These are phyloP conservation scores for Musa acuminata DNA, from an alignment of 176 grass and related monocot genomes.

Conservation along the genomic window DNA sequence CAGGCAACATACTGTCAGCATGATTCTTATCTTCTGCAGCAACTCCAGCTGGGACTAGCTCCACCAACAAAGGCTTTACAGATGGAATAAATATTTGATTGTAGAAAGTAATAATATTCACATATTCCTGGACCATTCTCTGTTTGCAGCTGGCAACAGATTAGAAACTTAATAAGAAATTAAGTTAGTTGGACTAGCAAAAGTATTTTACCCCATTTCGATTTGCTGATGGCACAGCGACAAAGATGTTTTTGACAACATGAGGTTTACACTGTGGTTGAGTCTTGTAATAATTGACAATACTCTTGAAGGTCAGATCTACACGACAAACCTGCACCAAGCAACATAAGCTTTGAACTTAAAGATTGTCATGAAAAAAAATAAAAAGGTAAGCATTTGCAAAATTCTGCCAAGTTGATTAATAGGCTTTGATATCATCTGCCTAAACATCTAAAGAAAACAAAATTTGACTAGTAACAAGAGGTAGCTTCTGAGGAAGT, in stretches of 20 bases:
- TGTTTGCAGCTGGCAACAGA: constrained; percentile 16
- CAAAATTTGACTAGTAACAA: not conserved
- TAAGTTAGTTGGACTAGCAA: constrained; percentile 15
- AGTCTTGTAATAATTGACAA: constrained; percentile 64
- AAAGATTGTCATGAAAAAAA: constrained; percentile 17
- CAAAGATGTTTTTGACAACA: constrained; percentile 60
- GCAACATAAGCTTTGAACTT: constrained; percentile 27
- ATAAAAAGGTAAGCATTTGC: not conserved
- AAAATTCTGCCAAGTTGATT: not conserved
- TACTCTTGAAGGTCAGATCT: constrained; percentile 57
- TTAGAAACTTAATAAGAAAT: constrained; percentile 15
- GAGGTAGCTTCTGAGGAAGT: constrained; percentile 16
- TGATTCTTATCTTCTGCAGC: constrained; percentile 44
- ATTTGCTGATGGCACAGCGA: constrained; percentile 41
- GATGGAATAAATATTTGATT: constrained; percentile 85
- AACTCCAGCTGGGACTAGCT: constrained; percentile 35
- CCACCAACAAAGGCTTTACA: constrained; percentile 68
- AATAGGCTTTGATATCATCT: not conserved
- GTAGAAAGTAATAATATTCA: constrained; percentile 88
- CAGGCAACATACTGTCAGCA: constrained; percentile 38
- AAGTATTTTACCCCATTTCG: constrained; percentile 36
- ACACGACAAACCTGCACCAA: constrained; percentile 53
- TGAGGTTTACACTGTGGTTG: constrained; percentile 81
- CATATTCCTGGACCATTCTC: constrained; percentile 50
- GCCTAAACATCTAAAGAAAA: not conserved